Conservation (phyloP, 148 eudicot genomes). For the Rhododendron henanense region DNA sequence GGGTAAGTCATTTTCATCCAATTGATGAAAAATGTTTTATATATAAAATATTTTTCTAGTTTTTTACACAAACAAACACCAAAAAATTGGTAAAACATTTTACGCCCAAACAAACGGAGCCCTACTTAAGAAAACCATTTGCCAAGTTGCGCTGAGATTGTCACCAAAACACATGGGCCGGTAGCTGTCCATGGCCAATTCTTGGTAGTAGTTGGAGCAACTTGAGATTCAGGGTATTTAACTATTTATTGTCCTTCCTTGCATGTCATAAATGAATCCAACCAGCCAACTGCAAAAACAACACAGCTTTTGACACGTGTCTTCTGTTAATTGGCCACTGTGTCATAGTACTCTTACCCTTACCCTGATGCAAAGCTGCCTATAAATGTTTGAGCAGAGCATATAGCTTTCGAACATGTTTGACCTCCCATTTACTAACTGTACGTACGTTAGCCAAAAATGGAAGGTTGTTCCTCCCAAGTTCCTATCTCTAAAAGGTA, state of each 20-base stretch:
- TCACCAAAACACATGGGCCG: not conserved
- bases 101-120: too few relatives aligned
- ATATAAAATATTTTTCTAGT: too few relatives aligned
- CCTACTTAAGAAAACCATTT: too few relatives aligned
- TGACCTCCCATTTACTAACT: not conserved
- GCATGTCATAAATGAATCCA: not conserved
- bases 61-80: too few relatives aligned
- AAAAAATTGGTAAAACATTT: too few relatives aligned
- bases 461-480: constrained; percentile 1
- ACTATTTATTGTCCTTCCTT: not conserved
- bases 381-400: not conserved
- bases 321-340: not conserved
- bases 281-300: not conserved
- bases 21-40: too few relatives aligned
- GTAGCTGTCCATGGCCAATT: not conserved
- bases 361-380: not conserved
- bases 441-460: not conserved
- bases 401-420: not conserved
- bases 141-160: not conserved
- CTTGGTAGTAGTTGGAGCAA: not conserved
- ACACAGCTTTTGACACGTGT: not conserved
- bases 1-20: too few relatives aligned
- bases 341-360: not conserved
- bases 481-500: not conserved
- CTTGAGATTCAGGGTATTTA: not conserved